Conservation (phyloP, 2,329 filamentous ascomycete genomes). For the Paramyrothecium roridum region DNA sequence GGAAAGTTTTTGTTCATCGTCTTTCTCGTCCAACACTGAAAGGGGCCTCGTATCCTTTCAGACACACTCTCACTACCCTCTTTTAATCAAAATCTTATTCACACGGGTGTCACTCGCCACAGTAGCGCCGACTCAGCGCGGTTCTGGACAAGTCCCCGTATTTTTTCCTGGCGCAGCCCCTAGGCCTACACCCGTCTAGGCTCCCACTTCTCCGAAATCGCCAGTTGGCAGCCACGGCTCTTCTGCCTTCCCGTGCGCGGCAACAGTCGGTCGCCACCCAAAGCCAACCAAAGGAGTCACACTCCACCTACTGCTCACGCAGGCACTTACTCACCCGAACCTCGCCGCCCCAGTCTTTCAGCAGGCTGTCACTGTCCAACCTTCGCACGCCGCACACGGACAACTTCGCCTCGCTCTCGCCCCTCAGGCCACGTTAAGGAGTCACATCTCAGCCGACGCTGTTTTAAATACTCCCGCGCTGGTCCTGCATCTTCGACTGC, state of each 20-base stretch:
- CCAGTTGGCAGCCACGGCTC: conserved; percentile 26
- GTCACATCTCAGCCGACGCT: conserved; percentile 22
- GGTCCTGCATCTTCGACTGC: conserved; percentile 17
- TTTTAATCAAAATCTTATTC: conserved; percentile 3
- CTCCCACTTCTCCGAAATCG: conserved; percentile 33
- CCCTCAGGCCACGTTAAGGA: conserved; percentile 30
- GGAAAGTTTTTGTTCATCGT: neutral
- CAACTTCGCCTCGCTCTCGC: conserved; percentile 23
- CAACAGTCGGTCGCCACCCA: conserved; percentile 23
- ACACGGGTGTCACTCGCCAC: conserved; percentile 20
- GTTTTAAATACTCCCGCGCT: conserved; percentile 26
- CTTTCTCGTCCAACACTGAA: no score
- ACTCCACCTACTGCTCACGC: conserved; percentile 16
- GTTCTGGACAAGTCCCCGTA: neutral
- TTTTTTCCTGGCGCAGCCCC: conserved; percentile 1
- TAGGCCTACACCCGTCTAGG: conserved; percentile 11
- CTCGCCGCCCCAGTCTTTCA: conserved; percentile 17
- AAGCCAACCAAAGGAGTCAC: conserved; percentile 37
- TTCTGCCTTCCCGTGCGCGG: conserved; percentile 21
- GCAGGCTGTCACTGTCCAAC: conserved; percentile 5
- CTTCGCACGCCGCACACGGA: conserved; percentile 12
- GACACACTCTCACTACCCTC: conserved; percentile 12
- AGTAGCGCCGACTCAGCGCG: conserved; percentile 15
- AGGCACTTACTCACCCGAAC: conserved; percentile 16
- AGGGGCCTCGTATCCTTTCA: conserved; percentile 4